Evolutionary conservation across 2,329 filamentous ascomycete genomes (phyloP), one percentile per base, ranked within the genome.

Genomic region (Rugonectria rugulosa): DNA sequence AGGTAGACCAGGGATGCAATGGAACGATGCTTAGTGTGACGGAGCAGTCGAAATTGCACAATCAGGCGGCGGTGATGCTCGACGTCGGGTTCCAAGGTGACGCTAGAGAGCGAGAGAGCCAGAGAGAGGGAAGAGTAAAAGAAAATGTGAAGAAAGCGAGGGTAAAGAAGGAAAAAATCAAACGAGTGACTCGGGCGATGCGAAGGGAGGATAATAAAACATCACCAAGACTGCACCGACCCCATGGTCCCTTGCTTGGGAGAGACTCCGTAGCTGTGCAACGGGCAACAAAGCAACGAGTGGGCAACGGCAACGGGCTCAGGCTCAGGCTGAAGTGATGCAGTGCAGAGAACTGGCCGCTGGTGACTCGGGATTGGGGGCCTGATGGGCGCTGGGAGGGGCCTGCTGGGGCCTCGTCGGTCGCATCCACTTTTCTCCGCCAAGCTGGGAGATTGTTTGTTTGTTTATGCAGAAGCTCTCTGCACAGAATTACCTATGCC

Each of bases 401-500:
- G 15, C 36, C 37, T 47, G 51, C 41, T 46, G 53, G 46, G 36
- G 46, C 46, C 34, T 44, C 38, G 41, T 9, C 44, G n/a, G 6
- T 10, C 11, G 21, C 21, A 34, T 45, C 66, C 66, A 63, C 64
- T 65, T 56, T 57, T 60, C 41, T 36, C 51, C 14, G 55, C 43
- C 45, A 47, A 61, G 51, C 55, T 65, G 63, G 66, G 66, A 67
- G 58, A 65, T 70, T 72, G 70, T 72, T 72, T 72, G 69, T 72
- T 72, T 72, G 62, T 71, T 71, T 71, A 72, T 70, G 60, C 60
- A 57, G 14, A 55, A 55, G 45, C 55, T 49, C 38, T 57, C 63
- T 47, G 49, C 63, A 63, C 60, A 64, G 56, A 60, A 62, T 64
- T 65, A 60, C 9, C 14, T 57, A 42, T 56, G 56, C 50, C 50